Percentiles rank a stretch among this genome's conserved stretches.
Evolutionary conservation across 2,329 filamentous ascomycete genomes (phyloP).

Genomic region (Cyphellophora attinorum): DNA sequence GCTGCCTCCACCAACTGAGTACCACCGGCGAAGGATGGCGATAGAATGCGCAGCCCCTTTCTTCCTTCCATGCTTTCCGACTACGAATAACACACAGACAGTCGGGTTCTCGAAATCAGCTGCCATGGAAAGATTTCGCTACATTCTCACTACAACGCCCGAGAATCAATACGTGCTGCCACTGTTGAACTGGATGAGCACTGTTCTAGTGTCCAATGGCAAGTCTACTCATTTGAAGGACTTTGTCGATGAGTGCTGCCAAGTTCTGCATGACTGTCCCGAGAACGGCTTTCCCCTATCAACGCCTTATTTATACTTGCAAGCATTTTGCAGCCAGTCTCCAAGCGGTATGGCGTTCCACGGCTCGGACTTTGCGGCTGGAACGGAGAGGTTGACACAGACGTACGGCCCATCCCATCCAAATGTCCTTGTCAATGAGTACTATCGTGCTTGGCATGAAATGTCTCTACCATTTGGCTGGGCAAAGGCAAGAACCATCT

Average conservation of each 20-base stretch:
- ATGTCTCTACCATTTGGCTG: conserved; percentile 5
- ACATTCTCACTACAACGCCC: conserved; percentile 3
- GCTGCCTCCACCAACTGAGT: background rate
- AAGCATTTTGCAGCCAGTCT: conserved; percentile 5
- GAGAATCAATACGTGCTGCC: conserved; percentile 11
- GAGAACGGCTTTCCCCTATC: conserved; percentile 4
- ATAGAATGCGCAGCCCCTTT: background rate
- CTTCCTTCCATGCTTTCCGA: background rate
- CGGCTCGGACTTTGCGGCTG: conserved; percentile 4
- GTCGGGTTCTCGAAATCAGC: conserved; percentile 2
- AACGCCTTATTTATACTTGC: conserved; percentile 7
- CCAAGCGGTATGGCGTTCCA: conserved; percentile 2
- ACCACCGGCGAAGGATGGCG: background rate
- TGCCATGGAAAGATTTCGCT: conserved; percentile 6
- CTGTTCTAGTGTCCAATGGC: conserved; percentile 7
- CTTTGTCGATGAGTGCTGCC: conserved; percentile 8
- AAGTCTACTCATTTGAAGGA: conserved; percentile 4
- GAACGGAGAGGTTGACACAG: conserved; percentile 5
- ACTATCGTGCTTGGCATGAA: conserved; percentile 11
- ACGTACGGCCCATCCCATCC: conserved; percentile 10
- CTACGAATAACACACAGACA: background rate
- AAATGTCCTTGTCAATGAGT: conserved; percentile 10
- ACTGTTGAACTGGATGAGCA: conserved; percentile 7
- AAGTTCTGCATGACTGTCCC: conserved; percentile 3
- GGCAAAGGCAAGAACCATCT: conserved; percentile 1